Conservation (phyloP, 2,329 filamentous ascomycete species). For the Verticillium nonalfalfae region DNA sequence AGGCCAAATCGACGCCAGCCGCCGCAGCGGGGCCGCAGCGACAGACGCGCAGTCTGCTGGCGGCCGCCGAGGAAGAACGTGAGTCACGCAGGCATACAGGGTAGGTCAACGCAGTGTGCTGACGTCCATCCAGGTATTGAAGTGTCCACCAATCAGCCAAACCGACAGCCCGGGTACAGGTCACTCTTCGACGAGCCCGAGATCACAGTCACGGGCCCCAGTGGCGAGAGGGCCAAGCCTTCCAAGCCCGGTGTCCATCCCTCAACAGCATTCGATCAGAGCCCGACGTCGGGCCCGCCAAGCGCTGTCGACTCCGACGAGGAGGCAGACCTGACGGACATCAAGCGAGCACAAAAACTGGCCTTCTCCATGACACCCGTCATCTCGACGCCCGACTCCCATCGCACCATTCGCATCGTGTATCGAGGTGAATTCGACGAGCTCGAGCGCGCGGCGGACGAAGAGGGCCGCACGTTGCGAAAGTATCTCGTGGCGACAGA, state of each 20-base stretch:
- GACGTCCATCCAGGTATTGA: constrained; percentile 36
- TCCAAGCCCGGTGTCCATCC: constrained; percentile 64
- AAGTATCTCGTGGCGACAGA: constrained; percentile 97
- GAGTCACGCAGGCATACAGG: constrained; percentile 26
- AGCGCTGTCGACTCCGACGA: constrained; percentile 74
- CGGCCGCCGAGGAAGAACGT: constrained; percentile 75
- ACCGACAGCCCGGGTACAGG: constrained; percentile 45
- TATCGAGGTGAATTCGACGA: constrained; percentile 79
- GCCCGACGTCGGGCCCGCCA: constrained; percentile 45
- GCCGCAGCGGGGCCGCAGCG: constrained; percentile 28
- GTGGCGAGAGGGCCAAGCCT: constrained; percentile 52
- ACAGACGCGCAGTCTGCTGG: constrained; percentile 56
- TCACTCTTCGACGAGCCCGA: constrained; percentile 62
- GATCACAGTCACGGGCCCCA: constrained; percentile 57
- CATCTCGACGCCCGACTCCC: constrained; percentile 65
- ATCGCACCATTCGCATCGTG: constrained; percentile 82
- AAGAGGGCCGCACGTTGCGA: constrained; percentile 70
- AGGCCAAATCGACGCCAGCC: constrained; percentile 25
- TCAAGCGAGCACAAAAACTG: constrained; percentile 82
- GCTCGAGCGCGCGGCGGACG: constrained; percentile 71
- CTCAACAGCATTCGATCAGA: constrained; percentile 74
- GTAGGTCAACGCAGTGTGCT: constrained; percentile 11
- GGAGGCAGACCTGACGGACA: constrained; percentile 76
- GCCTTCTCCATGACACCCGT: constrained; percentile 75
- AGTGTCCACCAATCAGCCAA: constrained; percentile 41